These are phyloP conservation scores for Solanum sejunctum DNA, from an alignment of 257 asterid genomes.

Conservation along the genomic window DNA sequence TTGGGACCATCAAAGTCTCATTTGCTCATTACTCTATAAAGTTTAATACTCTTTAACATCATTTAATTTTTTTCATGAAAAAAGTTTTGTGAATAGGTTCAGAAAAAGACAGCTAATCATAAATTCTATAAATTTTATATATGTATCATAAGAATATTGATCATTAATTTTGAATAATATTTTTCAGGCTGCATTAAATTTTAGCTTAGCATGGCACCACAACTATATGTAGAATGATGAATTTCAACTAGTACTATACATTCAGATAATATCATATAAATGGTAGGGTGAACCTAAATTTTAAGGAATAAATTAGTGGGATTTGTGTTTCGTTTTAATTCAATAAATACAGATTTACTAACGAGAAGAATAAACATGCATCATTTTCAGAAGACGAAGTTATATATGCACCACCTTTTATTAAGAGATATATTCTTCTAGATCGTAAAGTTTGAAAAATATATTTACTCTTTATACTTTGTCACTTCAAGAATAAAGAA, in stretches of 20 bases:
- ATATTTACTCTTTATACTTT: too few relatives aligned
- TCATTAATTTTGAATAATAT: neutral
- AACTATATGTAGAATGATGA: neutral
- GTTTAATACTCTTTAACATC: neutral
- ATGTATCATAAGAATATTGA: neutral
- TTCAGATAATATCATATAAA: neutral
- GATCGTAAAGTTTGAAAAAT: too few relatives aligned
- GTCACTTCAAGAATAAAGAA: too few relatives aligned
- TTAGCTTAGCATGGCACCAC: neutral
- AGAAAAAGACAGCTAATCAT: neutral
- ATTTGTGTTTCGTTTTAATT: too few relatives aligned
- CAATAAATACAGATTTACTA: too few relatives aligned
- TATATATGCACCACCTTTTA: too few relatives aligned
- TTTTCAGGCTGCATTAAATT: neutral
- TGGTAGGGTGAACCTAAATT: neutral
- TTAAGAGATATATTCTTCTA: too few relatives aligned
- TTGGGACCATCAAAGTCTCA: conserved; percentile 14
- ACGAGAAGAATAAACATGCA: too few relatives aligned
- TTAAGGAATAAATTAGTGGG: neutral
- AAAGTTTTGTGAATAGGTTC: neutral
- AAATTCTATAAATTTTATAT: neutral
- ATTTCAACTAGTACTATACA: neutral
- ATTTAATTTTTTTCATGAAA: neutral
- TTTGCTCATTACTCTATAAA: neutral
- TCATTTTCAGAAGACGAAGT: too few relatives aligned